phyloP scores from a whole-genome alignment of 2,329 filamentous ascomycete species.

The Aspergillus arachidicola region DNA sequence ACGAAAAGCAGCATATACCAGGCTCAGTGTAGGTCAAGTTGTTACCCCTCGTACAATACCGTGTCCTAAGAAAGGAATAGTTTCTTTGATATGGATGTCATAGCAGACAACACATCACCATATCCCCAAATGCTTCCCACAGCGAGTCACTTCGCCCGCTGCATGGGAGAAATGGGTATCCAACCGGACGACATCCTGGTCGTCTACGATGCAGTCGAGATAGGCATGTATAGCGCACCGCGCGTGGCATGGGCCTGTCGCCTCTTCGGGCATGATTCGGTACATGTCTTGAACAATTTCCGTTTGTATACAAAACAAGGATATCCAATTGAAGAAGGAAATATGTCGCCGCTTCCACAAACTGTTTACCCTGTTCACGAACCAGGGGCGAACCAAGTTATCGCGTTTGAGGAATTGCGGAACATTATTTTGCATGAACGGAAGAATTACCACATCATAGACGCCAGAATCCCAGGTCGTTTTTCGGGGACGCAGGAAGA shows the following conservation, averaged over 20 bases:
- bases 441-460: constrained; percentile 22
- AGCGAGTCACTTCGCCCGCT: constrained; percentile 23
- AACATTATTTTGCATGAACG: background rate
- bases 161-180: constrained; percentile 24
- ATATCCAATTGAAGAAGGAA: constrained; percentile 19
- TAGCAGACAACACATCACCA: constrained; percentile 23
- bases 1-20: constrained; percentile 24
- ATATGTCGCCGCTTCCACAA: background rate
- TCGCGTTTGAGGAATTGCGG: constrained; percentile 21
- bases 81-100: constrained; percentile 33
- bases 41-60: too few relatives aligned
- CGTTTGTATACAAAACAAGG: constrained; percentile 24
- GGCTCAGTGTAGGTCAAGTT: constrained; percentile 23
- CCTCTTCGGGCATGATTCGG: constrained; percentile 28
- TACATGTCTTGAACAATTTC: constrained; percentile 37
- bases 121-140: constrained; percentile 35
- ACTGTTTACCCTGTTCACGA: constrained; percentile 9
- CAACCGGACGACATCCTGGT: constrained; percentile 28
- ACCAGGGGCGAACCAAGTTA: constrained; percentile 7
- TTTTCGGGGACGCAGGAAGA: constrained; percentile 24
- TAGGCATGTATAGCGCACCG: constrained; percentile 32
- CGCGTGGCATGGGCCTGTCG: constrained; percentile 32
- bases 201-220: constrained; percentile 31
- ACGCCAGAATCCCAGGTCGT: constrained; percentile 22
- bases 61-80: constrained; percentile 16